Base-by-base conservation (phyloP, 305 asterid genomes). In the Fraxinus dipetala region DNA sequence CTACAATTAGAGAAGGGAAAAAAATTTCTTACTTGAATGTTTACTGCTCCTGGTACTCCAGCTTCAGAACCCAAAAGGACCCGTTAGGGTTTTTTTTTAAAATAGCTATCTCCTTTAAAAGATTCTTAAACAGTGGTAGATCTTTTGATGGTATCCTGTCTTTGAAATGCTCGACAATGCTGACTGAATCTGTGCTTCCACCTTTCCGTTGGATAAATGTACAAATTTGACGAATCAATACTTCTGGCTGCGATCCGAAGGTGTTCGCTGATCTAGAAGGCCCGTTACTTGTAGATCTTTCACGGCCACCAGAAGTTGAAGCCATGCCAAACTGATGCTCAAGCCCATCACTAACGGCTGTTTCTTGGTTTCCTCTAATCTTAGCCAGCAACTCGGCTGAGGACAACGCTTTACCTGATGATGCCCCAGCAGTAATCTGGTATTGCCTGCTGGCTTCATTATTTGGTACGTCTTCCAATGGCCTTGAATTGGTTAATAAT, bases 331-430 rank as follows among this genome's bases (percentile, higher is more conserved):
- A 83, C 81, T 95, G 98, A 84, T 93, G 98, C 43, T 87, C 94
- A 11, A 93, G 89, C 77, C 94, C 99, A 81, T 93, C 96, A 78
- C 86, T 84, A 28, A 84, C 86, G 43, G 99, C 99, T 16, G 77
- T 83, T 86, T 89, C 92, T 81, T 87, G 92, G 86, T 83, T 92
- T 81, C 93, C 93, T 82, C 85, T 93, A 78, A 96, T 88, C 88
- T 86, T 92, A 75, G 94, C 91, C 75, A 96, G 82, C 74, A 96
- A 80, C 86, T 92, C 98, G 0, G 94, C 93, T 2, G 99, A 96
- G 34, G 98, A 93, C 78, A 96, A 80, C 59, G 94, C 98, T 87
- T 91, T 92, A 56, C 98, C 98, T n/a, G 97, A 89, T 80, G 92
- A 90, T 28, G 91, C 88, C 74, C 99, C 99, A 14, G 91, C 99